phyloP scores from a whole-genome alignment of 2,329 filamentous ascomycete species.

The Colletotrichum brevisporum region DNA sequence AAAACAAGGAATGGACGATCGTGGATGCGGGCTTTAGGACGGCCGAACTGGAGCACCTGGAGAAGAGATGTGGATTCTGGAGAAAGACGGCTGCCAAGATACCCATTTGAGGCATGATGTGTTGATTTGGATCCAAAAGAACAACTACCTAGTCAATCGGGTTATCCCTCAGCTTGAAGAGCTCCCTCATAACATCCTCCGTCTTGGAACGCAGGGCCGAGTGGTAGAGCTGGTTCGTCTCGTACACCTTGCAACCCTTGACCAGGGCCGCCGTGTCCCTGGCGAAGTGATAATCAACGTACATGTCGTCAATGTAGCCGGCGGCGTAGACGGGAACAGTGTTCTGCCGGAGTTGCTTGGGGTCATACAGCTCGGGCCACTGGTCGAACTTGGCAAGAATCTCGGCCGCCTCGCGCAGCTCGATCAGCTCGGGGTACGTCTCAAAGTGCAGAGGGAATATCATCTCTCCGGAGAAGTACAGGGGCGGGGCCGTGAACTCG shows the following conservation, averaged over 20 bases:
- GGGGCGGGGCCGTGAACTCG: constrained; percentile 58
- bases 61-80: constrained; percentile 69
- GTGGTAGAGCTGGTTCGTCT: constrained; percentile 91
- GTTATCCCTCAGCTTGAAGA: constrained; percentile 84
- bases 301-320: constrained; percentile 91
- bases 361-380: constrained; percentile 85
- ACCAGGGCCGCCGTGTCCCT: constrained; percentile 82
- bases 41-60: constrained; percentile 54
- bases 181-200: constrained; percentile 81
- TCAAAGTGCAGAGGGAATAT: constrained; percentile 89
- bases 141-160: constrained; percentile 62
- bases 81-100: constrained; percentile 59
- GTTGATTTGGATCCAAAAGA: not conserved
- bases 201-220: constrained; percentile 81
- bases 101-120: constrained; percentile 54
- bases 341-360: constrained; percentile 80
- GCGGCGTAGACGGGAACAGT: constrained; percentile 89
- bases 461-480: constrained; percentile 95
- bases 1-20: constrained; percentile 66
- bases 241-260: constrained; percentile 82
- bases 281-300: constrained; percentile 84
- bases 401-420: constrained; percentile 77
- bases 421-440: constrained; percentile 81
- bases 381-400: constrained; percentile 76
- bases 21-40: constrained; percentile 59